These are phyloP conservation scores for Gnomoniopsis sp. DNA, from an alignment of 2,329 filamentous ascomycete species.

Conservation along the genomic window DNA sequence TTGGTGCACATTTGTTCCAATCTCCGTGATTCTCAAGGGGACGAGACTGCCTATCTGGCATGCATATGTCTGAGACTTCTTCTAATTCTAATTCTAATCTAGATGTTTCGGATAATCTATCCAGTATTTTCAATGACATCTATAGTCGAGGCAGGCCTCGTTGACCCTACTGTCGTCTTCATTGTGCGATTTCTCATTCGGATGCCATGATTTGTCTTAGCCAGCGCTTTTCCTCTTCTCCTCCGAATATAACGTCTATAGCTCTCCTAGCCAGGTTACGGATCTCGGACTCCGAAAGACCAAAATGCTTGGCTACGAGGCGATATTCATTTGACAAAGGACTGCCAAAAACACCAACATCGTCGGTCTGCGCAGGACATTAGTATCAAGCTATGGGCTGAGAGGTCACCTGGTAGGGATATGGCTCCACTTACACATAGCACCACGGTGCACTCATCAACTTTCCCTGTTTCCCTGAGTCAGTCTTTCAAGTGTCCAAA, in stretches of 20 bases:
- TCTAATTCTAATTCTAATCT: too few relatives aligned
- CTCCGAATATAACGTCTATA: slow-evolving; percentile 65
- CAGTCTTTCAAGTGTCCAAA: neutral
- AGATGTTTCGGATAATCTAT: too few relatives aligned
- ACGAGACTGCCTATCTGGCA: too few relatives aligned
- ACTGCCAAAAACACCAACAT: slow-evolving; percentile 78
- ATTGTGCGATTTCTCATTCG: neutral
- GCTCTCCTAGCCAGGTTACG: slow-evolving; percentile 57
- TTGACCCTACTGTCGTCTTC: neutral
- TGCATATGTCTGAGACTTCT: too few relatives aligned
- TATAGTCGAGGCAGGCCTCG: too few relatives aligned
- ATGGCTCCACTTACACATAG: slow-evolving; percentile 58
- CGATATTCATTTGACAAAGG: slow-evolving; percentile 73
- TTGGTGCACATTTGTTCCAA: too few relatives aligned
- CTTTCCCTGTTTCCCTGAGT: slow-evolving; percentile 27
- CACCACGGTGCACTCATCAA: slow-evolving; percentile 57
- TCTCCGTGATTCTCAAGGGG: too few relatives aligned
- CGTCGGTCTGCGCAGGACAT: slow-evolving; percentile 61
- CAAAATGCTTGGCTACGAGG: slow-evolving; percentile 69
- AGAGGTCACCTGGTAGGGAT: neutral
- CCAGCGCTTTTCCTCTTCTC: slow-evolving; percentile 56
- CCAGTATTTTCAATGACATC: too few relatives aligned
- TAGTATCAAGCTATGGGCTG: neutral
- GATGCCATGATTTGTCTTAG: slow-evolving; percentile 50
- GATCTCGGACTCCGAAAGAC: slow-evolving; percentile 43